Conservation (phyloP, 441 rosid species). For the Pelargonium cotyledonis region DNA sequence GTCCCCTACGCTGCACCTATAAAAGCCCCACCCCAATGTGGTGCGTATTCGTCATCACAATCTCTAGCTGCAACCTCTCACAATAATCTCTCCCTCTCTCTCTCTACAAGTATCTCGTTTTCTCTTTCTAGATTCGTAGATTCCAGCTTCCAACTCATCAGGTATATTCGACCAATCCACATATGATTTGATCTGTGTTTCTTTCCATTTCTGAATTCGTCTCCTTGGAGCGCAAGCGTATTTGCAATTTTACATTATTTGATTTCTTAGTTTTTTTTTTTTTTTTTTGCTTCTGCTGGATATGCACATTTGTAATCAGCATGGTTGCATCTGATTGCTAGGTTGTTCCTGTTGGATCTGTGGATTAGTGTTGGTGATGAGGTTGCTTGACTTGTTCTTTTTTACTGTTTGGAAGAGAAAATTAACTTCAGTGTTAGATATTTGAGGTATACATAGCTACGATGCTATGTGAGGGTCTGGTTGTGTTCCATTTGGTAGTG, state of each 20-base stretch:
- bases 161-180: slow-evolving; percentile 1
- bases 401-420: neutral
- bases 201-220: no score
- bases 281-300: neutral
- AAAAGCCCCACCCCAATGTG: neutral
- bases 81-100: neutral
- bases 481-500: neutral
- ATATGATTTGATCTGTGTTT: neutral
- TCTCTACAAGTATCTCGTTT: neutral
- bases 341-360: neutral
- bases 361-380: neutral
- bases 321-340: neutral
- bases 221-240: no score
- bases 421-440: neutral
- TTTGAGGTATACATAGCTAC: neutral
- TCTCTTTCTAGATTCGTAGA: slow-evolving; percentile 7
- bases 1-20: neutral
- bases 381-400: neutral
- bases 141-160: neutral
- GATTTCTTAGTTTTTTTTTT: neutral
- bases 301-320: neutral
- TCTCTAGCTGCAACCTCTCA: neutral
- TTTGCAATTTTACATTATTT: neutral
- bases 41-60: neutral
- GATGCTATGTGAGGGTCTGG: neutral